Conservation (phyloP, 176 grass and related monocot genomes). For the Ananas comosus region DNA sequence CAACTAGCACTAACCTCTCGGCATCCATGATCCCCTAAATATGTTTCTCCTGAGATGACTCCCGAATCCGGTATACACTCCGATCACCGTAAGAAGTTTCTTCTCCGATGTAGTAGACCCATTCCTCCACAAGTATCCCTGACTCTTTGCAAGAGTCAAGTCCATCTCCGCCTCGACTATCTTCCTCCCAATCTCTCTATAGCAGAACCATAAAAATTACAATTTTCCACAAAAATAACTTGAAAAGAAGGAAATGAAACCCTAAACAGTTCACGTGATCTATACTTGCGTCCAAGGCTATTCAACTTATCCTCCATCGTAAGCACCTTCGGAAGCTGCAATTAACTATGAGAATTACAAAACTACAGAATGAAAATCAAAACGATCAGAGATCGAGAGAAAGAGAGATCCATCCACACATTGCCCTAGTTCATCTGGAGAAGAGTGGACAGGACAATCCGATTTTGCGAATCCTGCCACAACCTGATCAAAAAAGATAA, state of each 20-base stretch:
- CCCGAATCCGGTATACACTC: conserved; percentile 95
- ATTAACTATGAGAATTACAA: neutral
- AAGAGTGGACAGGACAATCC: conserved; percentile 65
- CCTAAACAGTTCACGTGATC: conserved; percentile 6
- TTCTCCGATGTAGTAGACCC: conserved; percentile 32
- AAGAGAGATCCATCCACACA: conserved; percentile 43
- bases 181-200: conserved; percentile 71
- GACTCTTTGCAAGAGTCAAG: conserved; percentile 71
- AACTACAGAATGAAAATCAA: conserved; percentile 4
- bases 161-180: conserved; percentile 88
- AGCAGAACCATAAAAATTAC: conserved; percentile 8
- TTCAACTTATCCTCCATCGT: conserved; percentile 88
- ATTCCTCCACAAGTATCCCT: conserved; percentile 73
- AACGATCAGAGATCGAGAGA: neutral
- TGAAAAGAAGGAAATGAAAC: neutral
- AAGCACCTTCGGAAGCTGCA: conserved; percentile 68
- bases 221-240: neutral
- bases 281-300: conserved; percentile 80
- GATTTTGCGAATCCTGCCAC: conserved; percentile 91
- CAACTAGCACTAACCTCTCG: conserved; percentile 43
- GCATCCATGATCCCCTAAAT: conserved; percentile 95
- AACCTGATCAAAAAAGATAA: conserved; percentile 30
- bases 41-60: conserved; percentile 69
- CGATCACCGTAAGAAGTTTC: conserved; percentile 69
- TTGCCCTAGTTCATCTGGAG: conserved; percentile 64